A percentile compares a stretch with the other conserved stretches of the same genome.
Evolutionary conservation across 768 basidiomycete species (phyloP).

Genomic region (Royoungia palumana): DNA sequence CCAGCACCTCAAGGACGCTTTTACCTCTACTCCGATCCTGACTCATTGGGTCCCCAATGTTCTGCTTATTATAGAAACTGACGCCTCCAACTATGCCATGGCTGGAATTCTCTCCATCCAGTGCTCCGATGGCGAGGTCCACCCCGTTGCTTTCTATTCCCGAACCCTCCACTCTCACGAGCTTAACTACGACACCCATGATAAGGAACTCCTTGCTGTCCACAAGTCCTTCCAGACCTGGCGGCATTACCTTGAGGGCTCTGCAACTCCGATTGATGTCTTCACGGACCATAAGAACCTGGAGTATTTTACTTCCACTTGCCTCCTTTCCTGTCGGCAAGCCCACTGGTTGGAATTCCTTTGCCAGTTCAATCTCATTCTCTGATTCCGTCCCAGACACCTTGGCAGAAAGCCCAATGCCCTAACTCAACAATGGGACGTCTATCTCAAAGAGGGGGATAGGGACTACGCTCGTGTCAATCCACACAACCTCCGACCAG

Average conservation of each 20-base stretch:
- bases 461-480: background rate
- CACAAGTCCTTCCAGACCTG: too few relatives aligned
- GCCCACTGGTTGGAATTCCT: background rate
- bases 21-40: background rate
- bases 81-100: too few relatives aligned
- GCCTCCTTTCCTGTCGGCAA: background rate
- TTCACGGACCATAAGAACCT: background rate
- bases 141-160: too few relatives aligned
- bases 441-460: background rate
- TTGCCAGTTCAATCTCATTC: background rate
- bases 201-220: too few relatives aligned
- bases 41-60: background rate
- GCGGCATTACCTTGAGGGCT: too few relatives aligned
- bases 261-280: too few relatives aligned
- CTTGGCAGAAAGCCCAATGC: background rate
- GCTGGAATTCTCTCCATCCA: too few relatives aligned
- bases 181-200: too few relatives aligned
- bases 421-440: background rate
- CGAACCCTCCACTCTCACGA: too few relatives aligned
- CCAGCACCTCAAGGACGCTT: background rate
- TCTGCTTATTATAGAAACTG: background rate
- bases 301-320: background rate
- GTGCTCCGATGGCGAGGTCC: too few relatives aligned
- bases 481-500: too few relatives aligned
- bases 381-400: background rate